Base-by-base conservation (phyloP, 805 yeast genomes). In the Starmerella bacillaris region DNA sequence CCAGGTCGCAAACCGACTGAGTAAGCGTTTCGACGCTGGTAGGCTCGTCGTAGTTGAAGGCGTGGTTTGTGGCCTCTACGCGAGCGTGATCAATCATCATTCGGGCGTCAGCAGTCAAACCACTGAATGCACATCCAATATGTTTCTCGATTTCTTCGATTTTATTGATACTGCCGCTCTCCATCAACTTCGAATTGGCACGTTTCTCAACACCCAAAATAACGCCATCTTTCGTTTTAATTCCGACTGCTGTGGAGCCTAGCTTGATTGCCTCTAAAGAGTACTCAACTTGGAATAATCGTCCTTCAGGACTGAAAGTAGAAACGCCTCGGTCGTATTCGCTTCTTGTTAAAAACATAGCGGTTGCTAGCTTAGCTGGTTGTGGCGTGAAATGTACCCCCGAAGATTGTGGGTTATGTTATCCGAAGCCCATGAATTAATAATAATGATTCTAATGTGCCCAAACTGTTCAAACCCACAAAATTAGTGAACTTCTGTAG, bases 291-390 rank as follows among this genome's bases (percentile, higher is more conserved):
- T 89, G 98, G 63, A 89, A 89, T 42, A 89, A 64, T 55, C 99
- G 78, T 18, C 99, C 99, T 57, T 92, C 98, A 18, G 99, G 99
- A 2, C 96, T 84, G 58, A 92, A 89, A 6, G 99, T 92, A 52
- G 92, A 78, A 33, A 89, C 98, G 44, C 98, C 99, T 58, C 99
- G 78, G 56, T 89, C 99, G 58, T 89, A 89, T 65, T 89, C 99
- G 61, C 93, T 78, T 74, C 99, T 78, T n/a, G 99, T 89, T 47
- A 89, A 69, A 61, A 89, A 89, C 99, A 89, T 89, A 33, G 29
- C 12, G 16, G 29, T n/a, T n/a, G n/a, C n/a, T n/a, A n/a, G n/a
- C n/a, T n/a, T n/a, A n/a, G n/a, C n/a, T n/a, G n/a, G n/a, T n/a
- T n/a, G n/a, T n/a, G n/a, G n/a, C n/a, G n/a, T n/a, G n/a, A n/a